phyloP scores from a whole-genome alignment of 108 stramenopile genomes.

The Chaetoceros muelleri region DNA sequence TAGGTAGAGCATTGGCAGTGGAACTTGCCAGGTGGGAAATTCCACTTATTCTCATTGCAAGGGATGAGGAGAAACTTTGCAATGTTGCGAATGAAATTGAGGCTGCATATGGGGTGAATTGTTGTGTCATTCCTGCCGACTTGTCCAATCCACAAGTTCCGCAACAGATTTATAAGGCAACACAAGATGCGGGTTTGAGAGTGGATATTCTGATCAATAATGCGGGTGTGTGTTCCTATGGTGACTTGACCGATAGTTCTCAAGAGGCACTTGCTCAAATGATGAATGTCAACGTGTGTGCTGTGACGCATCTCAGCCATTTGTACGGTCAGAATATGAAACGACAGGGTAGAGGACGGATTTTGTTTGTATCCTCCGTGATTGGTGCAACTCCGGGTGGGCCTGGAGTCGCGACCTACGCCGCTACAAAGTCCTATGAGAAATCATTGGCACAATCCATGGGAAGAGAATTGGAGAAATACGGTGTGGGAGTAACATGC shows the following conservation, averaged over 20 bases:
- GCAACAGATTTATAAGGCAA: slow-evolving; percentile 48
- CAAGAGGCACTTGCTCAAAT: slow-evolving; percentile 30
- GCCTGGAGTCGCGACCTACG: slow-evolving; percentile 64
- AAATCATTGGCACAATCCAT: slow-evolving; percentile 54
- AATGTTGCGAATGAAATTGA: slow-evolving; percentile 65
- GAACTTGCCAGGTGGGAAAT: slow-evolving; percentile 77
- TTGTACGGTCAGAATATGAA: slow-evolving; percentile 81
- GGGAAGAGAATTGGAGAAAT: slow-evolving; percentile 69
- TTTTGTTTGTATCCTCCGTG: slow-evolving; percentile 72
- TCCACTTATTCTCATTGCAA: slow-evolving; percentile 72
- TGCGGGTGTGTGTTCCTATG: slow-evolving; percentile 59
- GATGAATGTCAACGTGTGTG: slow-evolving; percentile 53
- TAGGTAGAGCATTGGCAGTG: slow-evolving; percentile 72
- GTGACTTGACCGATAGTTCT: slow-evolving; percentile 37
- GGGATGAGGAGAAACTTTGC: slow-evolving; percentile 45
- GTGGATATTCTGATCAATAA: slow-evolving; percentile 81
- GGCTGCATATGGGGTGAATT: slow-evolving; percentile 67
- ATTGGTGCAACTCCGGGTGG: slow-evolving; percentile 43
- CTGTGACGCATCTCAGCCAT: slow-evolving; percentile 36
- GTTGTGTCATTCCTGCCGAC: slow-evolving; percentile 65
- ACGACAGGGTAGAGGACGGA: slow-evolving; percentile 51
- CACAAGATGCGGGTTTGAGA: slow-evolving; percentile 41
- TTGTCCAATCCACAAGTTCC: slow-evolving; percentile 49
- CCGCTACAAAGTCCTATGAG: slow-evolving; percentile 73
- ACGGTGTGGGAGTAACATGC: slow-evolving; percentile 82